Percentiles rank a stretch among this genome's conserved stretches.
Conservation (phyloP, 2,329 filamentous ascomycete genomes). For the Cordyceps javanica region DNA sequence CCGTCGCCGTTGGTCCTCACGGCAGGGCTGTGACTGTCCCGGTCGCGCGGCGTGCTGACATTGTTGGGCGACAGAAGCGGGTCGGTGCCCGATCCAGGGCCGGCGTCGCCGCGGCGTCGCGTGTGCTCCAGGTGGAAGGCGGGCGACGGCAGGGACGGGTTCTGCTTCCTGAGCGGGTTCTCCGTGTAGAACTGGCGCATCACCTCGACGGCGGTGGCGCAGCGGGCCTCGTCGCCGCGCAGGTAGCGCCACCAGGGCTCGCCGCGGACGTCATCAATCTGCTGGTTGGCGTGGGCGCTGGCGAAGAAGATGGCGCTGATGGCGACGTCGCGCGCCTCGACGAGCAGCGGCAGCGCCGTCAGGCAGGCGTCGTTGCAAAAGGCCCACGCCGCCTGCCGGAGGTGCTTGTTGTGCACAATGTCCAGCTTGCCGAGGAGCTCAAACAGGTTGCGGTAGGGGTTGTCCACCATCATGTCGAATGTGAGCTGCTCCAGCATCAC, state of each 20-base stretch:
- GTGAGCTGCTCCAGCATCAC: slow-evolving; percentile 85
- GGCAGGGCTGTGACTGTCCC: slow-evolving; percentile 43
- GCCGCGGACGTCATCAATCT: slow-evolving; percentile 70
- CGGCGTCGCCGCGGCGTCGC: slow-evolving; percentile 41
- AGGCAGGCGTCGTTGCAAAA: slow-evolving; percentile 88
- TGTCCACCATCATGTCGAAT: slow-evolving; percentile 87
- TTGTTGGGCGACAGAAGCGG: slow-evolving; percentile 40
- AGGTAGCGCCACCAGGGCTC: slow-evolving; percentile 84
- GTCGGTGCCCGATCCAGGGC: slow-evolving; percentile 29
- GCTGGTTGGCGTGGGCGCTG: slow-evolving; percentile 64
- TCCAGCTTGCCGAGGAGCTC: slow-evolving; percentile 69
- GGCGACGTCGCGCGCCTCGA: slow-evolving; percentile 73
- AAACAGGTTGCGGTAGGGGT: slow-evolving; percentile 80
- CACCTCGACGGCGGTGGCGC: slow-evolving; percentile 66
- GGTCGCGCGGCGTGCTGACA: slow-evolving; percentile 41
- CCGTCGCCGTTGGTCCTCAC: slow-evolving; percentile 33
- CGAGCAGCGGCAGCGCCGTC: slow-evolving; percentile 77
- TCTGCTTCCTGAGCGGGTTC: slow-evolving; percentile 55
- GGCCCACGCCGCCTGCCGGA: slow-evolving; percentile 85
- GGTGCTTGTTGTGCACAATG: slow-evolving; percentile 69
- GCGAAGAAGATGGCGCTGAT: slow-evolving; percentile 83
- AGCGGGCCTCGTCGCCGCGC: slow-evolving; percentile 63
- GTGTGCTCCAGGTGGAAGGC: slow-evolving; percentile 52
- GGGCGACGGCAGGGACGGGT: slow-evolving; percentile 47
- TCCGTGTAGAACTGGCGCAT: slow-evolving; percentile 65